Percentiles rank a stretch among this genome's conserved stretches.
Conservation (phyloP, 331 rosid species). For the Rhamnella rubrinervis region DNA sequence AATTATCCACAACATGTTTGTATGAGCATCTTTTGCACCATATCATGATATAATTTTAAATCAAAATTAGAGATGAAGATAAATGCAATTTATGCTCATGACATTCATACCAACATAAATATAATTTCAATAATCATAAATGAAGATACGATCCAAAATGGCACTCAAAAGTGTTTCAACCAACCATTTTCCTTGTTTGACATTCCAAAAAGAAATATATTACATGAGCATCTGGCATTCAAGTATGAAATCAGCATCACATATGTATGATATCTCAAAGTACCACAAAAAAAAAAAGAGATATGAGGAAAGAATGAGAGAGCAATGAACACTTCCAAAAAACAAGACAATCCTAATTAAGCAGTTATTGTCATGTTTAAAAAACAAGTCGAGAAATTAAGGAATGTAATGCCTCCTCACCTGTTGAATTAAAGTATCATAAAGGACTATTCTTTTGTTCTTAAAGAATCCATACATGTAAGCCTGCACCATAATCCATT, state of each 20-base stretch:
- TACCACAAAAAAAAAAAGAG: too few relatives aligned
- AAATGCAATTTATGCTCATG: not conserved
- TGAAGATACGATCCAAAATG: not conserved
- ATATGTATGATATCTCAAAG: too few relatives aligned
- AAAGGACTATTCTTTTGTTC: constrained; percentile 93
- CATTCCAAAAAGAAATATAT: not conserved
- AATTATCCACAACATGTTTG: too few relatives aligned
- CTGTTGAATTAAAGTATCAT: constrained; percentile 96
- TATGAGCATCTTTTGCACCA: too few relatives aligned
- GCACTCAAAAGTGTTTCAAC: not conserved
- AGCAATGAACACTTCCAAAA: not conserved
- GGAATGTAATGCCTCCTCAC: constrained; percentile 35
- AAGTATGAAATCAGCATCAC: not conserved
- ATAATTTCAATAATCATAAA: too few relatives aligned
- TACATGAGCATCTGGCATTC: not conserved
- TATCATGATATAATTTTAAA: not conserved
- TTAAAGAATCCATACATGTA: constrained; percentile 98
- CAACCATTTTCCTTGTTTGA: not conserved
- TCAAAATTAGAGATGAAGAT: not conserved
- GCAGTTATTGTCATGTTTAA: too few relatives aligned
- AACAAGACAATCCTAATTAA: not conserved
- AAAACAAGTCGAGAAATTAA: not conserved
- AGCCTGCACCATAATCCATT: constrained; percentile 59
- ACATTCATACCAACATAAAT: not conserved
- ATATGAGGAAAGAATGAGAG: too few relatives aligned